Conservation (phyloP, 1,139 yeast genomes). For the Nakaseomyces delphensis region DNA sequence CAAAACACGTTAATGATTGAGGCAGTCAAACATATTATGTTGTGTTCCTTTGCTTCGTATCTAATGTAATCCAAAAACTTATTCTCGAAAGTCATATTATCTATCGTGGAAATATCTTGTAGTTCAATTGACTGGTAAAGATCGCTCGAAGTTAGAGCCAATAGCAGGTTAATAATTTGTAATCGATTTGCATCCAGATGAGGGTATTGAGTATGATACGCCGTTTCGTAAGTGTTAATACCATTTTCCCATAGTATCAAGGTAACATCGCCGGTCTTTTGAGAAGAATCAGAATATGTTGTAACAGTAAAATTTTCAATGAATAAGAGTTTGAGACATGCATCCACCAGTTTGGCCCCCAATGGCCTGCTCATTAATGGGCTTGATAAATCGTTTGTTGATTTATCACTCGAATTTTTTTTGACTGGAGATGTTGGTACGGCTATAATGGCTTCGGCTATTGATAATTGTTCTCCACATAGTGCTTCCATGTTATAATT, state of each 20-base stretch:
- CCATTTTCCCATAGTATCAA: slow-evolving; percentile 19
- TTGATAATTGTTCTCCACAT: slow-evolving; percentile 1
- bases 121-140: slow-evolving; percentile 54
- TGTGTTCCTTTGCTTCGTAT: slow-evolving; percentile 7
- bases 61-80: not conserved
- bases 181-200: slow-evolving; percentile 56
- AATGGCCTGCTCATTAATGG: slow-evolving; percentile 30
- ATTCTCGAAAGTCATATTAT: slow-evolving; percentile 2
- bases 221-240: slow-evolving; percentile 13
- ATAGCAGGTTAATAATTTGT: slow-evolving; percentile 54
- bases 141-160: slow-evolving; percentile 36
- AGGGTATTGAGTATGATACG: slow-evolving; percentile 34
- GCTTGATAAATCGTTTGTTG: not conserved
- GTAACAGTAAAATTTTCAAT: slow-evolving; percentile 42
- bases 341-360: slow-evolving; percentile 43
- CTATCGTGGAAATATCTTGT: slow-evolving; percentile 1
- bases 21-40: slow-evolving; percentile 47
- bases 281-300: slow-evolving; percentile 34
- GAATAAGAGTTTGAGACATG: slow-evolving; percentile 48
- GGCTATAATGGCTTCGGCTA: not conserved
- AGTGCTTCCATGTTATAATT: slow-evolving; percentile 2
- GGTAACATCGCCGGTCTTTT: slow-evolving; percentile 2
- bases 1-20: slow-evolving; percentile 59
- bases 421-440: slow-evolving; percentile 1
- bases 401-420: not conserved